phyloP scores from a whole-genome alignment of 768 basidiomycete species.

The Pulveroboletus ravenelii region DNA sequence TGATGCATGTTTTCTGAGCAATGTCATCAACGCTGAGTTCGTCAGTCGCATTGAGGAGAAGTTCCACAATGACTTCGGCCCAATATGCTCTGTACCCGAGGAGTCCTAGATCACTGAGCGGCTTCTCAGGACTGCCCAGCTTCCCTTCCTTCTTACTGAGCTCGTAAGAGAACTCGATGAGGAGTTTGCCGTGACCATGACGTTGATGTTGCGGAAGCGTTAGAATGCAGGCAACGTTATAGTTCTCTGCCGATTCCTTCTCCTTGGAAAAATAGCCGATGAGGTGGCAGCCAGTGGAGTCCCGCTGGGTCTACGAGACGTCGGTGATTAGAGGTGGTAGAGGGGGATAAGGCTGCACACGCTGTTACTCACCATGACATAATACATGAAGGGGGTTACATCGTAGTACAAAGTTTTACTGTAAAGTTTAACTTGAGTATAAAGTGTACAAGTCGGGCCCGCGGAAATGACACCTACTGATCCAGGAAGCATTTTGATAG shows the following conservation, averaged over 20 bases:
- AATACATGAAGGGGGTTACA: slow-evolving; percentile 99
- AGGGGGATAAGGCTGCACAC: slow-evolving; percentile 1
- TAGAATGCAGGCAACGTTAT: slow-evolving; percentile 98
- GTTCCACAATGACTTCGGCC: slow-evolving; percentile 93
- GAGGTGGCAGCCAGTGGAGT: slow-evolving; percentile 86
- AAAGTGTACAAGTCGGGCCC: slow-evolving; percentile 1
- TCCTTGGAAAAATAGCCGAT: slow-evolving; percentile 99
- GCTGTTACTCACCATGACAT: slow-evolving; percentile 77
- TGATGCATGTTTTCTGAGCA: slow-evolving; percentile 91
- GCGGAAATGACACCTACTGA: slow-evolving; percentile 58
- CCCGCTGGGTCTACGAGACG: slow-evolving; percentile 62
- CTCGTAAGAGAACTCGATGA: slow-evolving; percentile 98
- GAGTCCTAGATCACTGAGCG: slow-evolving; percentile 89
- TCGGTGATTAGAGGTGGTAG: slow-evolving; percentile 12
- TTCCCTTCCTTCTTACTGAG: slow-evolving; percentile 95
- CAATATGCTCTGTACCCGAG: slow-evolving; percentile 94
- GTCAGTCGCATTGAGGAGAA: slow-evolving; percentile 63
- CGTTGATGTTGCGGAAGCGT: slow-evolving; percentile 99
- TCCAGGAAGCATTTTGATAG: slow-evolving; percentile 98
- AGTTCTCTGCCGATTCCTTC: slow-evolving; percentile 96
- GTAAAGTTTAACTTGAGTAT: slow-evolving; percentile 21
- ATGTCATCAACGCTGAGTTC: slow-evolving; percentile 96
- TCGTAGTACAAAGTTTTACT: slow-evolving; percentile 99
- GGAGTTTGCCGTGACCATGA: slow-evolving; percentile 88
- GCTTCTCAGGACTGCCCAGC: slow-evolving; percentile 96